These are phyloP conservation scores for Mitragyna speciosa DNA, from an alignment of 257 asterid species.

Conservation along the genomic window DNA sequence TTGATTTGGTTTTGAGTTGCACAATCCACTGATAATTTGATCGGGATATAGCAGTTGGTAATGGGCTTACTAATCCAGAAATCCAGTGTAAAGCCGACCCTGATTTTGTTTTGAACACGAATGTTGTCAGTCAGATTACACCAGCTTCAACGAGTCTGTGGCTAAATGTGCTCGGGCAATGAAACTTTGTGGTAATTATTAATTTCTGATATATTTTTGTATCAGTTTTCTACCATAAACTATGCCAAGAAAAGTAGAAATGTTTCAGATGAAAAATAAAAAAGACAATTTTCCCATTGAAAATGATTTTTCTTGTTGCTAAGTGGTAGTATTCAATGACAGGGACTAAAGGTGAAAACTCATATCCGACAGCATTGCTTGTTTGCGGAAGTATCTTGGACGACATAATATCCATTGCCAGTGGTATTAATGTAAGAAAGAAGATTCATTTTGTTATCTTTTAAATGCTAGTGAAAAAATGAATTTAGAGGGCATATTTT, in stretches of 20 bases:
- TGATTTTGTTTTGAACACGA: conserved; percentile 51
- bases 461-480: too few relatives aligned
- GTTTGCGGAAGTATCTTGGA: conserved; percentile 21
- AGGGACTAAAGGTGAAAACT: conserved; percentile 40
- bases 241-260: too few relatives aligned
- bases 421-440: conserved; percentile 46
- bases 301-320: too few relatives aligned
- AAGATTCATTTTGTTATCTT: neutral
- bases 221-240: too few relatives aligned
- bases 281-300: too few relatives aligned
- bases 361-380: conserved; percentile 44
- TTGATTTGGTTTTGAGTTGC: neutral
- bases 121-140: conserved; percentile 41
- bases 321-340: neutral
- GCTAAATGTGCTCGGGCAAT: conserved; percentile 37
- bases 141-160: conserved; percentile 27
- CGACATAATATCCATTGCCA: conserved; percentile 25
- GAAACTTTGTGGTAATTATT: conserved; percentile 44
- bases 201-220: neutral
- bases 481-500: neutral
- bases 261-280: too few relatives aligned
- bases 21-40: neutral
- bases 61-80: conserved; percentile 60
- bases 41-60: conserved; percentile 68
- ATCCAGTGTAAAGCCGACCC: conserved; percentile 53